phyloP scores from a whole-genome alignment of 2,329 filamentous ascomycete genomes.

The Gaeumannomyces sp. region DNA sequence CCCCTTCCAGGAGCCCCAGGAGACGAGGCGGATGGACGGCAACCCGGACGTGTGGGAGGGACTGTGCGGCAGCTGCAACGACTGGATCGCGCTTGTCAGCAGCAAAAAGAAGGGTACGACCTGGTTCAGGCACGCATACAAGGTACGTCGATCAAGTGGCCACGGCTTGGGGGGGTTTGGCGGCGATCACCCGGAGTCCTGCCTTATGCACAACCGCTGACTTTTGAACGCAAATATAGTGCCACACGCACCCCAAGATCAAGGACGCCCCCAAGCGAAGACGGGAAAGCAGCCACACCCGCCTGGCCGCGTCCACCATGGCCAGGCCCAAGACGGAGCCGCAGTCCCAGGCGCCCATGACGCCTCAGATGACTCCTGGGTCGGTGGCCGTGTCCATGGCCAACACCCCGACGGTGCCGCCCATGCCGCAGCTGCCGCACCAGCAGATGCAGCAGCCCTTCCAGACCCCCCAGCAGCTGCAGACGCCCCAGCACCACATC shows the following conservation, averaged over 20 bases:
- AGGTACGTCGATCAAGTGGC: conserved; percentile 43
- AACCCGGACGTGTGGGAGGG: conserved; percentile 80
- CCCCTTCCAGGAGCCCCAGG: conserved; percentile 70
- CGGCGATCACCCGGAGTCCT: not conserved
- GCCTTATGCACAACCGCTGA: not conserved
- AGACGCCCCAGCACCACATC: conserved; percentile 13
- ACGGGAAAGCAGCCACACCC: conserved; percentile 53
- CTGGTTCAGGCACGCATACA: conserved; percentile 86
- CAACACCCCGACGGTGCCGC: conserved; percentile 32
- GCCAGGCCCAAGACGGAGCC: conserved; percentile 42
- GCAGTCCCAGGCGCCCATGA: conserved; percentile 24
- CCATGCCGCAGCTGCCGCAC: conserved; percentile 16
- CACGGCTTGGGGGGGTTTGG: too few species aligned
- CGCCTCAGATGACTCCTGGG: conserved; percentile 38
- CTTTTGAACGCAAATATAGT: conserved; percentile 37
- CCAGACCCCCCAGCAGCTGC: conserved; percentile 14
- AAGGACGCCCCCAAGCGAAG: conserved; percentile 65
- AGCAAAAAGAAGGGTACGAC: conserved; percentile 91
- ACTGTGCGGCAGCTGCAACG: conserved; percentile 69
- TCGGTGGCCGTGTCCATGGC: conserved; percentile 21
- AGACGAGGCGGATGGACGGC: conserved; percentile 69
- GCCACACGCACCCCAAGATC: conserved; percentile 65
- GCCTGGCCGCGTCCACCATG: conserved; percentile 34
- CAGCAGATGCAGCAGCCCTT: conserved; percentile 22
- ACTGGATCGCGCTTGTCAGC: conserved; percentile 76